A percentile compares a stretch with the other conserved stretches of the same genome.
phyloP scores from a whole-genome alignment of 2,329 filamentous ascomycete genomes.

The Chrysoporthe puriensis region DNA sequence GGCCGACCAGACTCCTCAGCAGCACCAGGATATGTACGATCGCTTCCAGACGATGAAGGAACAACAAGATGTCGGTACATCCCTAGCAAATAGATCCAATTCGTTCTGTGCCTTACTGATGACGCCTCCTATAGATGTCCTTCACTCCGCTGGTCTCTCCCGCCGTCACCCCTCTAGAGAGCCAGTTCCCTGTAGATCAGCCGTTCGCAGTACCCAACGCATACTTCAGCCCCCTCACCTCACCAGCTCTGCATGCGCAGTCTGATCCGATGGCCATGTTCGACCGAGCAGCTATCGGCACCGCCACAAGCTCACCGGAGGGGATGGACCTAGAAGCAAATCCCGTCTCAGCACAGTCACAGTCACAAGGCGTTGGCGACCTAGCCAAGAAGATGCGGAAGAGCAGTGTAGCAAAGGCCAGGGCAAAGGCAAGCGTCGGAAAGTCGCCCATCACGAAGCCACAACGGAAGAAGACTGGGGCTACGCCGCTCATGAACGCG shows the following conservation, averaged over 20 bases:
- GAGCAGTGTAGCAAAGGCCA: slow-evolving; percentile 55
- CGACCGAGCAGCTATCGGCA: slow-evolving; percentile 44
- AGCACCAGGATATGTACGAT: slow-evolving; percentile 68
- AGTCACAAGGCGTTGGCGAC: slow-evolving; percentile 49
- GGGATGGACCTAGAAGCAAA: slow-evolving; percentile 60
- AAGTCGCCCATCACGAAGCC: slow-evolving; percentile 77
- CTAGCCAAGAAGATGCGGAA: slow-evolving; percentile 57
- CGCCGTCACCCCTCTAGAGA: slow-evolving; percentile 80
- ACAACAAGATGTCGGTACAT: slow-evolving; percentile 65
- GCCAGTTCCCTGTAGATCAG: slow-evolving; percentile 64
- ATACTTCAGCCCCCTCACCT: slow-evolving; percentile 84
- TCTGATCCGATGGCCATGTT: slow-evolving; percentile 53
- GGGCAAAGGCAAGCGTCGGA: slow-evolving; percentile 58
- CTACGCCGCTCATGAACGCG: slow-evolving; percentile 60
- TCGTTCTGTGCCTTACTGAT: slow-evolving; percentile 31
- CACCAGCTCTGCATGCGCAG: slow-evolving; percentile 77
- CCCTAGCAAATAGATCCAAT: not conserved
- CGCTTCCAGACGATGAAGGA: slow-evolving; percentile 69
- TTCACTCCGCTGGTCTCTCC: slow-evolving; percentile 84
- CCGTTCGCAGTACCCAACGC: slow-evolving; percentile 67
- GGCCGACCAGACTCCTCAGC: slow-evolving; percentile 52
- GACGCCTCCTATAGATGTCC: slow-evolving; percentile 58
- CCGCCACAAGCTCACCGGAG: slow-evolving; percentile 56
- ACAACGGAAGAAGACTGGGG: slow-evolving; percentile 55
- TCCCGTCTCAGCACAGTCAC: slow-evolving; percentile 37